These are phyloP conservation scores for Trametes versicolor DNA, from an alignment of 1,284 basidiomycete species.

Conservation along the genomic window DNA sequence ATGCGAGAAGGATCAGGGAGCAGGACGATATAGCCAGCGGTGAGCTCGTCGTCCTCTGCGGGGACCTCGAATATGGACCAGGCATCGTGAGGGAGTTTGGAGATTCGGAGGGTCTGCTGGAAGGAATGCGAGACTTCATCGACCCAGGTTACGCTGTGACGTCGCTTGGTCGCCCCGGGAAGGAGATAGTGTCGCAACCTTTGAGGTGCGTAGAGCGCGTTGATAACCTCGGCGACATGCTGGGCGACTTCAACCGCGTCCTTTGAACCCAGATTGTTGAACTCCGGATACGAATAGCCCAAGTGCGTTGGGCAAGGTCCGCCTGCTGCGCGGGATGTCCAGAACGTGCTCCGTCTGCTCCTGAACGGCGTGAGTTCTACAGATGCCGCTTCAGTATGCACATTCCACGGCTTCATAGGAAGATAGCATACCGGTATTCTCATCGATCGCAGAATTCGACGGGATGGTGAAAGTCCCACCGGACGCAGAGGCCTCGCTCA, in stretches of 20 bases:
- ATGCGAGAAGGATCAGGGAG: constrained; percentile 1
- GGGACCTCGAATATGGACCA: not conserved
- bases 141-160: not conserved
- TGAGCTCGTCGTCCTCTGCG: constrained; percentile 5
- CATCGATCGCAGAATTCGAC: constrained; percentile 43
- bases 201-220: constrained; percentile 37
- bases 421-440: constrained; percentile 46
- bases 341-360: constrained; percentile 43
- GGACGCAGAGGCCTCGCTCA: constrained; percentile 44
- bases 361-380: constrained; percentile 47
- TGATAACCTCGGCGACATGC: constrained; percentile 47
- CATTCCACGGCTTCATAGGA: not conserved
- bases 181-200: not conserved
- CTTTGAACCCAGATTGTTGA: constrained; percentile 49
- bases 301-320: constrained; percentile 36
- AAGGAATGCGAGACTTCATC: not conserved
- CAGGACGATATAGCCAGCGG: constrained; percentile 2
- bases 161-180: not conserved
- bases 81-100: not conserved
- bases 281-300: constrained; percentile 57
- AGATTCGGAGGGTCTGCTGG: not conserved
- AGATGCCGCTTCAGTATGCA: not conserved
- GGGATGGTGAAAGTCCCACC: constrained; percentile 50
- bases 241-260: constrained; percentile 42
- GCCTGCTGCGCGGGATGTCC: constrained; percentile 42